phyloP scores from a whole-genome alignment of 2,329 filamentous ascomycete genomes.

The Ascochyta koolunga region DNA sequence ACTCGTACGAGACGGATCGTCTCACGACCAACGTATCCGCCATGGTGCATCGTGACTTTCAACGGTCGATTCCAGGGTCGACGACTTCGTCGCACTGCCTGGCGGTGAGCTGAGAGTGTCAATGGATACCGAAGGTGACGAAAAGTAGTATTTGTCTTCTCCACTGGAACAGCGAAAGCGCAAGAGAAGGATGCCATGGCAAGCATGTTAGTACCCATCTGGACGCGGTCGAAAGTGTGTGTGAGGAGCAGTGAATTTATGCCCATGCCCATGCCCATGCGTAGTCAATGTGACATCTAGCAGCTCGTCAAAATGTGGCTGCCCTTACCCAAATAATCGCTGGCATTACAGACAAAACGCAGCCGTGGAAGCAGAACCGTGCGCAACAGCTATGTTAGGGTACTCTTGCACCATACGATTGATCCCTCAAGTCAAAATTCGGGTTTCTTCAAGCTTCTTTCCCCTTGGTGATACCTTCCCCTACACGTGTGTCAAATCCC shows the following conservation, averaged over 20 bases:
- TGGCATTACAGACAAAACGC: not conserved
- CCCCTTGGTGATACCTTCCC: not conserved
- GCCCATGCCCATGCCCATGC: no score
- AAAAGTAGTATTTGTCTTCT: no score
- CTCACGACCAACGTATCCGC: slow-evolving; percentile 6
- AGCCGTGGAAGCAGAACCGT: not conserved
- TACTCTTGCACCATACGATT: not conserved
- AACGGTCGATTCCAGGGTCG: slow-evolving; percentile 1
- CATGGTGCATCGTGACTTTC: slow-evolving; percentile 17
- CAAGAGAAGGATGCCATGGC: not conserved
- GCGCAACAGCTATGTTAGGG: not conserved
- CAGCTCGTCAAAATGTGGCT: not conserved
- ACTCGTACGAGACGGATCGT: slow-evolving; percentile 15
- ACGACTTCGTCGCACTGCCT: not conserved
- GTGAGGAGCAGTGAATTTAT: not conserved
- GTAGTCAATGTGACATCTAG: not conserved
- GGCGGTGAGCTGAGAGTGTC: not conserved
- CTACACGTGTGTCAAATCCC: not conserved
- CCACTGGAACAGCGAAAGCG: not conserved
- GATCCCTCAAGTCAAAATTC: not conserved
- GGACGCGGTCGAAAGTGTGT: not conserved
- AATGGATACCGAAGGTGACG: not conserved
- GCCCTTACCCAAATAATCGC: not conserved
- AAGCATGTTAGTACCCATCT: not conserved
- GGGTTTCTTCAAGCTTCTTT: not conserved